Evolutionary conservation across 2,329 filamentous ascomycete species (phyloP).

Genomic region (Cadophora sp.): DNA sequence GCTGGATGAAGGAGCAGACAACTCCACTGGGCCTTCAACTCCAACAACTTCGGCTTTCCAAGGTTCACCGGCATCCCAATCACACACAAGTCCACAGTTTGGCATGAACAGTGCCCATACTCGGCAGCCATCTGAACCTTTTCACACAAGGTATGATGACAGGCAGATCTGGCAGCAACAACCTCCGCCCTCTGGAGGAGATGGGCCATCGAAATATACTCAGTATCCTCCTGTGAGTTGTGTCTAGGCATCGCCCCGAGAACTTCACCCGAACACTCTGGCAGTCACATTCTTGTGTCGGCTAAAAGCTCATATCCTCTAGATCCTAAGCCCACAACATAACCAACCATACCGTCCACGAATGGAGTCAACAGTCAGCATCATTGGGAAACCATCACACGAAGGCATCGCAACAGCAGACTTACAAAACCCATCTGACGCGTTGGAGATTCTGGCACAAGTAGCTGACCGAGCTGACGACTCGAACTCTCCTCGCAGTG

Average conservation of each 20-base stretch:
- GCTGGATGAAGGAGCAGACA: slow-evolving; percentile 31
- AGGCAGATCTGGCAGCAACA: slow-evolving; percentile 35
- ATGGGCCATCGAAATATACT: slow-evolving; percentile 33
- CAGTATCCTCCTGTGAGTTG: slow-evolving; percentile 36
- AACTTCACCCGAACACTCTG: background rate
- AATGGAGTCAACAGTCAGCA: slow-evolving; percentile 32
- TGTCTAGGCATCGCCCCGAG: background rate
- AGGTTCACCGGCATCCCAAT: slow-evolving; percentile 14
- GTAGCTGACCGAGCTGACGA: slow-evolving; percentile 44
- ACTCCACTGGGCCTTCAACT: background rate
- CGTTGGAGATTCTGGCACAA: slow-evolving; percentile 44
- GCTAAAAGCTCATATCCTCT: slow-evolving; percentile 13
- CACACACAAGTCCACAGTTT: slow-evolving; percentile 16
- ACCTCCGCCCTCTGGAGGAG: slow-evolving; percentile 31
- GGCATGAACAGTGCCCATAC: slow-evolving; percentile 19
- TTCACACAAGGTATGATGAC: slow-evolving; percentile 34
- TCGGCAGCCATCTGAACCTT: slow-evolving; percentile 28
- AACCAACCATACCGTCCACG: slow-evolving; percentile 31
- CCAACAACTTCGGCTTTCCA: slow-evolving; percentile 3
- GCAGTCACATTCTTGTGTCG: background rate
- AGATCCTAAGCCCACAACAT: slow-evolving; percentile 33
- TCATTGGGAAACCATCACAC: slow-evolving; percentile 32
- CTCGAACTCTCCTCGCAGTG: slow-evolving; percentile 39
- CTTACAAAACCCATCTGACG: slow-evolving; percentile 45
- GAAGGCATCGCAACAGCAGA: slow-evolving; percentile 44